Percentiles rank a stretch among this genome's conserved stretches.
These are phyloP conservation scores for Hanseniaspora thailandica DNA, from an alignment of 805 yeast species.

Conservation along the genomic window DNA sequence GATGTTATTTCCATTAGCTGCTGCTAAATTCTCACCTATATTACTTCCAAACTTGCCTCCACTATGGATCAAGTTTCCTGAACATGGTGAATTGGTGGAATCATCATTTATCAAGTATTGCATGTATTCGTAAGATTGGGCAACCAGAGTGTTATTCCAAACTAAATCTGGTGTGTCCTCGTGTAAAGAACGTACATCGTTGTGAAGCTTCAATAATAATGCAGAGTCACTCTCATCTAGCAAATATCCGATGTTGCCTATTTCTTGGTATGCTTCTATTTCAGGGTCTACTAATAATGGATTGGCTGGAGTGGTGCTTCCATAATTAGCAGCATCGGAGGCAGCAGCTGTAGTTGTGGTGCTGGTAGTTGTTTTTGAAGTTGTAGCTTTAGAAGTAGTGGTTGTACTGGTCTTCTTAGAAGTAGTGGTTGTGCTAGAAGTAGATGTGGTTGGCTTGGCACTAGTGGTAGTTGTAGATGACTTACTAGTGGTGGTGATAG, in stretches of 20 bases:
- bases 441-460: conserved; percentile 11
- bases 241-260: conserved; percentile 9
- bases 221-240: conserved; percentile 8
- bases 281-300: conserved; percentile 17
- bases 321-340: conserved; percentile 18
- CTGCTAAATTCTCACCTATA: conserved; percentile 70
- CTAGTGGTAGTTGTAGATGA: background rate
- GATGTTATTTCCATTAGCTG: conserved; percentile 38
- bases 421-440: conserved; percentile 12
- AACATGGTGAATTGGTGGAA: conserved; percentile 39
- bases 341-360: conserved; percentile 19
- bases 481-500: background rate
- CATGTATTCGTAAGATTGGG: conserved; percentile 43
- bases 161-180: conserved; percentile 32
- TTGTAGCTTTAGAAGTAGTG: background rate
- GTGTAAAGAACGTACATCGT: conserved; percentile 39
- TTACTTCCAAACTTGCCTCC: conserved; percentile 22
- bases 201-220: conserved; percentile 38
- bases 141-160: conserved; percentile 39
- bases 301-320: conserved; percentile 20
- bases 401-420: background rate
- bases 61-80: conserved; percentile 53
- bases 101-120: conserved; percentile 29
- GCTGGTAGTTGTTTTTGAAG: conserved; percentile 21
- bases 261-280: background rate